Evolutionary conservation across 371 early-diverging fungal genomes (phyloP).

Genomic region (Mucor plumbeus): DNA sequence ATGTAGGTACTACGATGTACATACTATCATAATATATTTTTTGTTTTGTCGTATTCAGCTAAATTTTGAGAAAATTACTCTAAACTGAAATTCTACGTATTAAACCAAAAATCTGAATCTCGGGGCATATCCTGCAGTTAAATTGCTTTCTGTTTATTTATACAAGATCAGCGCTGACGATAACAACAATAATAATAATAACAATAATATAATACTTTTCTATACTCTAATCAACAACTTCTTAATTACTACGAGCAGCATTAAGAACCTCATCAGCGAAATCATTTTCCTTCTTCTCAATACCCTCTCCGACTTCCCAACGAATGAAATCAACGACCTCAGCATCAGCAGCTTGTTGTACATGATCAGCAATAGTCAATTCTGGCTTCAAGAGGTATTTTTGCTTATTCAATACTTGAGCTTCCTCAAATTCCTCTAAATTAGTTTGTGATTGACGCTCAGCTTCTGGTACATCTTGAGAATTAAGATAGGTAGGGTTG

Average conservation of each 20-base stretch:
- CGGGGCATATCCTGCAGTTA: background rate
- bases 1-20: too few species aligned
- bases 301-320: constrained; percentile 87
- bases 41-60: too few species aligned
- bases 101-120: background rate
- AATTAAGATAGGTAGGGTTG: constrained; percentile 59
- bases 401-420: constrained; percentile 72
- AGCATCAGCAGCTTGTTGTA: constrained; percentile 50
- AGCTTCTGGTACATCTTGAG: constrained; percentile 54
- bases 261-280: constrained; percentile 82
- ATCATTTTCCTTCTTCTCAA: constrained; percentile 74
- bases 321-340: constrained; percentile 70
- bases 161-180: background rate
- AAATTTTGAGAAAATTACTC: too few species aligned
- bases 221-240: background rate
- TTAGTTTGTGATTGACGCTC: constrained; percentile 42
- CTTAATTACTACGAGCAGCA: constrained; percentile 37
- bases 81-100: background rate
- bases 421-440: constrained; percentile 57
- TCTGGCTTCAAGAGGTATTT: constrained; percentile 79
- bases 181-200: background rate
- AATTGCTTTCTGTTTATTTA: background rate
- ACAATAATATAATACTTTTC: background rate
- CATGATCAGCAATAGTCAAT: constrained; percentile 59
- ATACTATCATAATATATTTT: too few species aligned